Base-by-base conservation (phyloP, 2,329 filamentous ascomycete species). In the Dactylellina leptospora region DNA sequence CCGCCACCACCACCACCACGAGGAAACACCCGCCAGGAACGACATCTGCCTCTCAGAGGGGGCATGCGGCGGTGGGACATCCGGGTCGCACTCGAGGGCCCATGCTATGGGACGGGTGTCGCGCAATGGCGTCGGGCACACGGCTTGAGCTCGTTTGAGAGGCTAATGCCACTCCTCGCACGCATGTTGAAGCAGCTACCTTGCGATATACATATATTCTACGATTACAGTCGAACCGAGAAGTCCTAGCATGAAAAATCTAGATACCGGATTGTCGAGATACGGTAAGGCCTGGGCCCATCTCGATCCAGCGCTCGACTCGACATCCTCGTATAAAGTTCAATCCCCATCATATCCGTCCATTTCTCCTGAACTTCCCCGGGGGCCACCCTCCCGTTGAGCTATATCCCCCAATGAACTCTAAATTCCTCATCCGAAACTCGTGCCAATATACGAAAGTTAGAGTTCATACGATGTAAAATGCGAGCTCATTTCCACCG, bases 401-500 rank as follows among this genome's bases (percentile, higher is more conserved):
- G 61, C 22, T 23, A 10, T 45, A 23, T 25, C 33, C 18, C 28
- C 33, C 20, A 72, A 64, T 42, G 30, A 72, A 64, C 68, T 59
- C 59, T 72, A 72, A 64, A 22, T 28, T 59, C 68, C 59, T 55
- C 53, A 54, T 16, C 23, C 16, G 44, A 51, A 20, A 28, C 45
- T 4, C 8, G 3, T 23, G 22, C 25, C 18, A 48, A 51, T 48
- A 51, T 62, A 63, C 38, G 33, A 33, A 54, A 16, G 23, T 54
- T 63, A 45, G 59, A 51, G 59, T 44, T 44, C 47, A 55, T 48
- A 62, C 50, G 42, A 62, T 59, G 55, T 45, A 63, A 54, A 71
- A 59, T 58, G 36, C 28, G 68, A 59, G 59, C 68, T 33, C 10
- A 40, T 72, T 72, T 54, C 58, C 51, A 58, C 64, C 42, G 56